phyloP scores from a whole-genome alignment of 2,329 filamentous ascomycete species.

The Fusarium marasasianum region DNA sequence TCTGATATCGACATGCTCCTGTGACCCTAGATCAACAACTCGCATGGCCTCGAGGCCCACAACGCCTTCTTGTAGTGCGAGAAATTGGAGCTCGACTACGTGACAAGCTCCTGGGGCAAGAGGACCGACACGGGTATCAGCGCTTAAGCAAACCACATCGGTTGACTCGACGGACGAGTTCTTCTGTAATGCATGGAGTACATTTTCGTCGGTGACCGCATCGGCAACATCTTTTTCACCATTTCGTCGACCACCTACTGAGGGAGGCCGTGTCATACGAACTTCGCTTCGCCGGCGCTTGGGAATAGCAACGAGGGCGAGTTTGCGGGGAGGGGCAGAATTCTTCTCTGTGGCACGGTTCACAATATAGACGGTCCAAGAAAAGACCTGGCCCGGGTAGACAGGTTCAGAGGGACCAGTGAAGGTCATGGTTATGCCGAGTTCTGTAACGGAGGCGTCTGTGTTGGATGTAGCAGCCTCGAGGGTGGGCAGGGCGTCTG shows the following conservation, averaged over 20 bases:
- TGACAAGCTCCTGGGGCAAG: conserved; percentile 78
- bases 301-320: conserved; percentile 75
- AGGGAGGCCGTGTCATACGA: conserved; percentile 62
- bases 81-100: conserved; percentile 76
- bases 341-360: conserved; percentile 68
- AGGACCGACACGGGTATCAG: conserved; percentile 78
- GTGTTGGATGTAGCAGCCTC: conserved; percentile 61
- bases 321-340: conserved; percentile 65
- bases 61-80: conserved; percentile 73
- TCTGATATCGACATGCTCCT: conserved; percentile 80
- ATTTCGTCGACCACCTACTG: conserved; percentile 53
- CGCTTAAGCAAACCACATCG: conserved; percentile 78
- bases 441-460: conserved; percentile 63
- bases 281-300: conserved; percentile 69
- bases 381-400: conserved; percentile 72
- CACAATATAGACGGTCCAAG: conserved; percentile 78
- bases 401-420: conserved; percentile 66
- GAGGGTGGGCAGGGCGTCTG: conserved; percentile 68
- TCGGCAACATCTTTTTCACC: conserved; percentile 62
- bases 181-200: conserved; percentile 76
- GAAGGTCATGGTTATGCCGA: conserved; percentile 81
- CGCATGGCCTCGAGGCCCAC: conserved; percentile 77
- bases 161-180: conserved; percentile 69
- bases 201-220: conserved; percentile 76
- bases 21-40: conserved; percentile 76